Percentiles rank a stretch among this genome's conserved stretches.
These are phyloP conservation scores for Penicillium tannophilum DNA, from an alignment of 495 filamentous ascomycete species.

Conservation along the genomic window DNA sequence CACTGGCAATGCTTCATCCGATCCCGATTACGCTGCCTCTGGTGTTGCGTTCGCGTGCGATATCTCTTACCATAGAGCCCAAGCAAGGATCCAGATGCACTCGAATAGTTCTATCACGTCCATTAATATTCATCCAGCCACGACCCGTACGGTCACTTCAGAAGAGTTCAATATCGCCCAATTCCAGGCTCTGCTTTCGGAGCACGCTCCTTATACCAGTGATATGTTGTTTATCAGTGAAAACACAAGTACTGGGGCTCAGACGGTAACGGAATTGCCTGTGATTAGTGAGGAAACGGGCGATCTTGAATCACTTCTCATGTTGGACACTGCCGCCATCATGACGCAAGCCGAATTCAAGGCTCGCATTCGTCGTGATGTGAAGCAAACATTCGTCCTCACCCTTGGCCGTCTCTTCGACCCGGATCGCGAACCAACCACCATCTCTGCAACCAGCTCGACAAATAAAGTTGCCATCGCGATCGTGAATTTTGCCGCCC, in stretches of 20 bases:
- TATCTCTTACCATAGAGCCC: constrained; percentile 35
- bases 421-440: constrained; percentile 28
- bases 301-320: constrained; percentile 36
- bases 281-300: constrained; percentile 41
- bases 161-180: constrained; percentile 38
- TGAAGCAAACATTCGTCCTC: constrained; percentile 39
- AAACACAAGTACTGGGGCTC: constrained; percentile 33
- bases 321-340: constrained; percentile 35
- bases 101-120: constrained; percentile 44
- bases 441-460: constrained; percentile 25
- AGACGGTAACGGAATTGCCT: constrained; percentile 37
- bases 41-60: constrained; percentile 42
- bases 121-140: constrained; percentile 24
- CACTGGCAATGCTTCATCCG: constrained; percentile 13
- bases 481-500: constrained; percentile 35
- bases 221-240: constrained; percentile 40
- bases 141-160: constrained; percentile 22
- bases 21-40: constrained; percentile 27
- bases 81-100: constrained; percentile 40
- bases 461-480: constrained; percentile 38
- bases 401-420: constrained; percentile 43
- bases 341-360: constrained; percentile 39
- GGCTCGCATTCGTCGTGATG: constrained; percentile 33
- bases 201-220: constrained; percentile 43
- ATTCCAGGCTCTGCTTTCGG: constrained; percentile 38